Percentiles rank a stretch among this genome's conserved stretches.
Evolutionary conservation across 495 filamentous ascomycete species (phyloP).

Genomic region (Penicillium desertorum): DNA sequence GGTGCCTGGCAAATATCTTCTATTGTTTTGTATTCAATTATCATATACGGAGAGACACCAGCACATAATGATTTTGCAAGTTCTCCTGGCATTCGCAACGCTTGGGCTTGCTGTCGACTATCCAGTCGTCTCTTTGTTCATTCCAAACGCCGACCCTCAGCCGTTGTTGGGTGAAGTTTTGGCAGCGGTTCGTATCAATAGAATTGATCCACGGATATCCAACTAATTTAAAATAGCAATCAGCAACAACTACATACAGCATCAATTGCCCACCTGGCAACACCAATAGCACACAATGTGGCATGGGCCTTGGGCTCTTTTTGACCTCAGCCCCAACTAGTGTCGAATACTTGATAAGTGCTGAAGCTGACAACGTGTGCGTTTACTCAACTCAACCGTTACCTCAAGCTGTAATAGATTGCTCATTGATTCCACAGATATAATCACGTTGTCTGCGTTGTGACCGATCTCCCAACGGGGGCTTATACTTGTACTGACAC

Average conservation of each 20-base stretch:
- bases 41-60: background rate
- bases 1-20: background rate
- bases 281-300: conserved; percentile 33
- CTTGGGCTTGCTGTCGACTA: conserved; percentile 30
- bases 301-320: conserved; percentile 33
- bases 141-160: conserved; percentile 37
- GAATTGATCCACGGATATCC: conserved; percentile 3
- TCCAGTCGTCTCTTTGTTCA: conserved; percentile 35
- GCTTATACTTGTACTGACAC: conserved; percentile 42
- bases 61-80: background rate
- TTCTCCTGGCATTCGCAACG: conserved; percentile 6
- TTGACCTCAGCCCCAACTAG: conserved; percentile 33
- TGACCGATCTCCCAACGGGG: conserved; percentile 36
- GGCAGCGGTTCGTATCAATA: conserved; percentile 22
- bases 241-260: conserved; percentile 41
- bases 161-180: conserved; percentile 43
- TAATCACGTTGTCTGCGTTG: conserved; percentile 31
- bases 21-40: background rate
- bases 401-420: background rate
- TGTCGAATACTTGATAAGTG: conserved; percentile 20
- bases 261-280: conserved; percentile 41
- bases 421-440: conserved; percentile 20
- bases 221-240: conserved; percentile 15
- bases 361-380: conserved; percentile 14
- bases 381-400: background rate